Evolutionary conservation across 768 basidiomycete species (phyloP).

Genomic region (Rossbeevera mucosa): DNA sequence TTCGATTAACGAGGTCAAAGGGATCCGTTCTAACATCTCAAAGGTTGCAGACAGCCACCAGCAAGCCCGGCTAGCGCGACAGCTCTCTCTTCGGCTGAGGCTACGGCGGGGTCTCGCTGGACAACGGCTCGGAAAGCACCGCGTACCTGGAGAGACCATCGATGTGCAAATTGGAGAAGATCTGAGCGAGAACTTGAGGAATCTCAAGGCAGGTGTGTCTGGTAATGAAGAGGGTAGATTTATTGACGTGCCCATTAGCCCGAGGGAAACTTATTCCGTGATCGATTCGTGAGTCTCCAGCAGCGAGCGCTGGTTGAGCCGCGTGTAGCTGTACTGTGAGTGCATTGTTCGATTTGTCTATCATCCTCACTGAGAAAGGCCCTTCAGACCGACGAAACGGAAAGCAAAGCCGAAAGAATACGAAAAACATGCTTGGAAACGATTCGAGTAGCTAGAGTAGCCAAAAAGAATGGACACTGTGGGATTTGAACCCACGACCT

Average conservation of each 20-base stretch:
- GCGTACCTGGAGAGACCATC: slow-evolving; percentile 60
- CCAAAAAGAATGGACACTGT: slow-evolving; percentile 26
- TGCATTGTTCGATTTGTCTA: slow-evolving; percentile 10
- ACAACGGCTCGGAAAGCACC: slow-evolving; percentile 73
- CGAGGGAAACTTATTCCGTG: slow-evolving; percentile 90
- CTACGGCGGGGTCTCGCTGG: slow-evolving; percentile 66
- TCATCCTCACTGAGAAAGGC: not conserved
- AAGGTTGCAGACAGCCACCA: slow-evolving; percentile 37
- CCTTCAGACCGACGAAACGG: slow-evolving; percentile 24
- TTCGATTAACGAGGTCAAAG: slow-evolving; percentile 52
- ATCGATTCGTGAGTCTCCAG: slow-evolving; percentile 83
- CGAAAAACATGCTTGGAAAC: slow-evolving; percentile 78
- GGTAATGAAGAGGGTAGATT: not conserved
- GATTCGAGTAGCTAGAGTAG: slow-evolving; percentile 43
- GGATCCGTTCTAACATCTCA: slow-evolving; percentile 43
- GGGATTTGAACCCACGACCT: slow-evolving; percentile 34
- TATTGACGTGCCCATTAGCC: slow-evolving; percentile 46
- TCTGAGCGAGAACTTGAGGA: slow-evolving; percentile 76
- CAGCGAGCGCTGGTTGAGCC: slow-evolving; percentile 86
- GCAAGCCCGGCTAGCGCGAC: slow-evolving; percentile 35
- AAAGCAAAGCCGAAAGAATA: slow-evolving; percentile 56
- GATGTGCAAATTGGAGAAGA: slow-evolving; percentile 92
- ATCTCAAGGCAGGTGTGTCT: slow-evolving; percentile 61
- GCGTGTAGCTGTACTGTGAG: slow-evolving; percentile 69
- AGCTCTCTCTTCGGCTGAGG: slow-evolving; percentile 42